These are phyloP conservation scores for Claviceps pazoutovae DNA, from an alignment of 2,329 filamentous ascomycete species.

Conservation along the genomic window DNA sequence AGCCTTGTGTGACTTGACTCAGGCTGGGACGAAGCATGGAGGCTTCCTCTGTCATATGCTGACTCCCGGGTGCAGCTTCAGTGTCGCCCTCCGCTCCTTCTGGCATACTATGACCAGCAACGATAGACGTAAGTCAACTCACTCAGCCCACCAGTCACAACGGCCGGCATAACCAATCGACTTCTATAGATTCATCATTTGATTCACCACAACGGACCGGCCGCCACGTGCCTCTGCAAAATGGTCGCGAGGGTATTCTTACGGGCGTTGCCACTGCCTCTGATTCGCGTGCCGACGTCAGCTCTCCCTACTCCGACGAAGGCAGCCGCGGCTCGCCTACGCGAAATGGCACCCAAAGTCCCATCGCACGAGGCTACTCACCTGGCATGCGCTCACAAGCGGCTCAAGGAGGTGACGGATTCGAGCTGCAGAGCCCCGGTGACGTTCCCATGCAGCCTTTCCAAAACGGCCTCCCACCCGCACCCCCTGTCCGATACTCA, in stretches of 20 bases:
- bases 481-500: conserved; percentile 76
- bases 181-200: conserved; percentile 62
- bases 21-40: neutral
- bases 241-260: conserved; percentile 67
- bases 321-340: conserved; percentile 38
- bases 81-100: conserved; percentile 69
- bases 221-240: conserved; percentile 75
- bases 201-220: conserved; percentile 89
- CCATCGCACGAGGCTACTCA: conserved; percentile 61
- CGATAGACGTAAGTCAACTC: conserved; percentile 44
- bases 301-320: conserved; percentile 66
- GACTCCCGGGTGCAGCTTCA: conserved; percentile 34
- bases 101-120: conserved; percentile 83
- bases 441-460: conserved; percentile 98
- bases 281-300: conserved; percentile 77
- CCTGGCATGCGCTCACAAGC: conserved; percentile 75
- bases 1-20: neutral
- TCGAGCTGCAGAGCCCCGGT: conserved; percentile 57
- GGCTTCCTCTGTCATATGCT: neutral
- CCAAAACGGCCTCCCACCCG: conserved; percentile 76
- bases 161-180: neutral
- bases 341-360: conserved; percentile 34
- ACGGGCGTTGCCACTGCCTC: conserved; percentile 80
- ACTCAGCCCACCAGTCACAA: neutral
- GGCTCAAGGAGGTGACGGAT: conserved; percentile 50